These are phyloP conservation scores for Monascus purpureus DNA, from an alignment of 495 filamentous ascomycete genomes.

Conservation along the genomic window DNA sequence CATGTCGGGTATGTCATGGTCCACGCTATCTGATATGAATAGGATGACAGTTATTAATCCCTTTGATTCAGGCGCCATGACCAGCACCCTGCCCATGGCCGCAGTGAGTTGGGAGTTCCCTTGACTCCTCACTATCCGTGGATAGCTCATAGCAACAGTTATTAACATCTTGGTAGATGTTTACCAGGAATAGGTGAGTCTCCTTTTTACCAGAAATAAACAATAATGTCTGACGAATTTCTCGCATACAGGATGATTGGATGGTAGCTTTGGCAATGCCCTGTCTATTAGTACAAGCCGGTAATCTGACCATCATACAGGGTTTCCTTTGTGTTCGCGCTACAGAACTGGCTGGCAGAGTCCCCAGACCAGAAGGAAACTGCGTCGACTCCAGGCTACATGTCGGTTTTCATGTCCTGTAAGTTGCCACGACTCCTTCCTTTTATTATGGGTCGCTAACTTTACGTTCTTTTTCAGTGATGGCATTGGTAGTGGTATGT, in stretches of 20 bases:
- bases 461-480: conserved; percentile 33
- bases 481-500: conserved; percentile 61
- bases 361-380: conserved; percentile 58
- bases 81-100: conserved; percentile 82
- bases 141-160: too few relatives aligned
- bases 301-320: conserved; percentile 24
- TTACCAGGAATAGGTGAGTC: conserved; percentile 78
- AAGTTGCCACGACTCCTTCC: conserved; percentile 18
- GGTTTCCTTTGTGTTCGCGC: conserved; percentile 69
- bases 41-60: too few relatives aligned
- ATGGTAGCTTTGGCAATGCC: too few relatives aligned
- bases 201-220: too few relatives aligned
- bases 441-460: neutral
- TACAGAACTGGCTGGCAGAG: conserved; percentile 80
- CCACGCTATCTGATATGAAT: too few relatives aligned
- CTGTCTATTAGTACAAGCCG: conserved; percentile 6
- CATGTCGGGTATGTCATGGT: conserved; percentile 39
- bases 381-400: conserved; percentile 60
- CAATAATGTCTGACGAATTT: conserved; percentile 8
- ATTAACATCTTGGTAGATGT: conserved; percentile 42
- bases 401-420: conserved; percentile 78
- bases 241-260: conserved; percentile 46
- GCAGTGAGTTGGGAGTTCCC: conserved; percentile 39
- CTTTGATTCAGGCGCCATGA: conserved; percentile 43
- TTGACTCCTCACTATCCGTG: neutral